Evolutionary conservation across 1,284 basidiomycete genomes (phyloP), one percentile per base, ranked within the genome.

Genomic region (Ustilago lituana): DNA sequence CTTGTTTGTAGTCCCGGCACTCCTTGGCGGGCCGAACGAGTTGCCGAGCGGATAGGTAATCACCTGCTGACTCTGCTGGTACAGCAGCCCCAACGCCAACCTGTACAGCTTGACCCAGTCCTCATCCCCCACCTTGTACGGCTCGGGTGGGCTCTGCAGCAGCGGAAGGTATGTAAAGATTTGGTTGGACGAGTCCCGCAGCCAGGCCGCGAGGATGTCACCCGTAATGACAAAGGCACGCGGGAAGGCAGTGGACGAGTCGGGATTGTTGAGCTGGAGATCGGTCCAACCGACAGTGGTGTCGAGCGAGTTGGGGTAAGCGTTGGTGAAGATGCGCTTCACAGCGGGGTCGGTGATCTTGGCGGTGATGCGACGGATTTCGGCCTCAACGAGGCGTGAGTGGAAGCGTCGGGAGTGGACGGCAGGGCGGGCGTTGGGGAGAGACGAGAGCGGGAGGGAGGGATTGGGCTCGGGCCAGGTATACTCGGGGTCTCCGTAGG

Each of bases 271-370:
- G 31, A 64, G 60, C 35, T 74, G 58, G 11, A 64, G 44, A 58
- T 75, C 73, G 0, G 57, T 63, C 73, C 69, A 76, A 19, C 35
- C 63, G 9, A 76, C 61, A 9, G 74, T 75, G 2, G 73, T 73
- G 27, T 76, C 74, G 29, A 76, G 62, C 2, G 47, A 66, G 54
- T 71, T 72, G 4, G 71, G 71, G 26, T 67, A 74, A 15, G 58
- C 52, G 37, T 74, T 74, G 40, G 46, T 41, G 19, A 63, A 74
- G 59, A 74, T 62, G 1, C 72, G 44, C 33, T 52, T 53, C 17
- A 74, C 6, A 3, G 72, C 72, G 12, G 58, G 64, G 40, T 74
- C 72, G 4, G 51, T 10, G 57, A 74, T 73, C 27, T 50, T 41
- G 12, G 40, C 19, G 2, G 48, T 39, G 46, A 74, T 53, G 11